Percentiles rank a stretch among this genome's conserved stretches.
phyloP scores from a whole-genome alignment of 2,329 filamentous ascomycete genomes.

The Alternaria angustiovoidea region DNA sequence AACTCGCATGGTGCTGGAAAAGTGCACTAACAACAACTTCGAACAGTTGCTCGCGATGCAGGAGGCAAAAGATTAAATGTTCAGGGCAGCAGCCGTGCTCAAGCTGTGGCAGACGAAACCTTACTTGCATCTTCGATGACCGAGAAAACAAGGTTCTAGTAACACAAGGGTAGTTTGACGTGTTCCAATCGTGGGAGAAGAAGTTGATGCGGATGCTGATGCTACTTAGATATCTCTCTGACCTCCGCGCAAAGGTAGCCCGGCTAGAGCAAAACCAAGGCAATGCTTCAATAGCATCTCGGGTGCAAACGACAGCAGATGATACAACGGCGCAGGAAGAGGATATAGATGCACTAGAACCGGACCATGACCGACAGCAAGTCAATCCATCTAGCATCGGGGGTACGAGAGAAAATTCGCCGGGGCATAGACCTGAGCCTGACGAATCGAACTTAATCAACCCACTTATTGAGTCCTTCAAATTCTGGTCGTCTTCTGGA shows the following conservation, averaged over 20 bases:
- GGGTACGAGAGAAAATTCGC: constrained; percentile 30
- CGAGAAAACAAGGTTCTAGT: constrained; percentile 44
- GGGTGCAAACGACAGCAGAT: constrained; percentile 5
- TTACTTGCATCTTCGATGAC: constrained; percentile 41
- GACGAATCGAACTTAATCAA: constrained; percentile 35
- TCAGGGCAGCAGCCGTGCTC: constrained; percentile 43
- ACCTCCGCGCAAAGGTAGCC: constrained; percentile 35
- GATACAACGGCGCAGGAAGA: constrained; percentile 1
- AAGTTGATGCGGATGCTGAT: neutral
- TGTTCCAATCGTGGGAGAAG: neutral
- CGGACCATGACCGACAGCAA: neutral
- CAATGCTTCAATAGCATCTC: neutral
- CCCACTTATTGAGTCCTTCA: constrained; percentile 35
- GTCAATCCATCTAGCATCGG: constrained; percentile 20
- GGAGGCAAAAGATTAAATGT: constrained; percentile 45
- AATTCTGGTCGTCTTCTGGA: constrained; percentile 36
- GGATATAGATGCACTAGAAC: constrained; percentile 8
- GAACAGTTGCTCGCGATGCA: constrained; percentile 38
- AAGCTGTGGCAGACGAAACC: constrained; percentile 37
- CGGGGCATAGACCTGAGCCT: constrained; percentile 25
- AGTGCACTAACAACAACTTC: constrained; percentile 4
- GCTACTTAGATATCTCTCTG: constrained; percentile 34
- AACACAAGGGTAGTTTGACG: constrained; percentile 32
- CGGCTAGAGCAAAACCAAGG: constrained; percentile 22
- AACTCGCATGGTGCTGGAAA: neutral